Evolutionary conservation across 2,329 filamentous ascomycete genomes (phyloP).

Genomic region (Penicillium concentricum): DNA sequence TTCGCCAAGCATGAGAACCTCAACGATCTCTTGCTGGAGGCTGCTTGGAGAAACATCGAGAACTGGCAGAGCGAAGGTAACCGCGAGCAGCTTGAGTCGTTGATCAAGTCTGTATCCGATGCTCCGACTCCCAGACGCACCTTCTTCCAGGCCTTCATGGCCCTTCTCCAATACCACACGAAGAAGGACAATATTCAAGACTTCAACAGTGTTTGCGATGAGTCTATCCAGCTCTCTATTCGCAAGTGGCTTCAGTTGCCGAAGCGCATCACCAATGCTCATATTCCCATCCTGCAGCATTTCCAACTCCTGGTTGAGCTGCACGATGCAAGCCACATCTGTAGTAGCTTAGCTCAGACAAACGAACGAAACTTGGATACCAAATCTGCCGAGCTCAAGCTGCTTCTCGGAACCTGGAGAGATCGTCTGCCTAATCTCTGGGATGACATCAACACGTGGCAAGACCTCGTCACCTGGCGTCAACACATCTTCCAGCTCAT

Average conservation of each 20-base stretch:
- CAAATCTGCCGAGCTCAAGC: slow-evolving; percentile 93
- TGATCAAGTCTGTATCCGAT: slow-evolving; percentile 97
- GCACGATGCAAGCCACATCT: slow-evolving; percentile 96
- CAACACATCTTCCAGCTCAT: slow-evolving; percentile 99
- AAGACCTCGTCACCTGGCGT: slow-evolving; percentile 98
- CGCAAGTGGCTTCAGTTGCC: slow-evolving; percentile 99
- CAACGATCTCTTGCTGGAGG: slow-evolving; percentile 91
- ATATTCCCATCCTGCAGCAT: slow-evolving; percentile 91
- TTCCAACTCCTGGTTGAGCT: slow-evolving; percentile 98
- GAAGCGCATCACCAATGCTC: slow-evolving; percentile 85
- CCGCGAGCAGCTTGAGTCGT: slow-evolving; percentile 82
- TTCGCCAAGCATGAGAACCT: slow-evolving; percentile 99
- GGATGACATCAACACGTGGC: slow-evolving; percentile 99
- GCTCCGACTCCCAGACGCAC: slow-evolving; percentile 88
- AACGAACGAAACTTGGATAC: slow-evolving; percentile 81
- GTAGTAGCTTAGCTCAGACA: slow-evolving; percentile 81
- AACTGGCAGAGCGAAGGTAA: slow-evolving; percentile 88
- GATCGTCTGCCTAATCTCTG: slow-evolving; percentile 95
- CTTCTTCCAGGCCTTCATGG: slow-evolving; percentile 99
- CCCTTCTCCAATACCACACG: slow-evolving; percentile 87
- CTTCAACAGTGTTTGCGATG: slow-evolving; percentile 88
- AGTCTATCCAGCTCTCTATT: slow-evolving; percentile 95
- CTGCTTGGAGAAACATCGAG: slow-evolving; percentile 92
- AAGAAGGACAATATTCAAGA: slow-evolving; percentile 78
- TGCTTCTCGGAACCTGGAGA: slow-evolving; percentile 90